Conservation (phyloP, 148 eudicot species). For the Rhododendron griersonianum region DNA sequence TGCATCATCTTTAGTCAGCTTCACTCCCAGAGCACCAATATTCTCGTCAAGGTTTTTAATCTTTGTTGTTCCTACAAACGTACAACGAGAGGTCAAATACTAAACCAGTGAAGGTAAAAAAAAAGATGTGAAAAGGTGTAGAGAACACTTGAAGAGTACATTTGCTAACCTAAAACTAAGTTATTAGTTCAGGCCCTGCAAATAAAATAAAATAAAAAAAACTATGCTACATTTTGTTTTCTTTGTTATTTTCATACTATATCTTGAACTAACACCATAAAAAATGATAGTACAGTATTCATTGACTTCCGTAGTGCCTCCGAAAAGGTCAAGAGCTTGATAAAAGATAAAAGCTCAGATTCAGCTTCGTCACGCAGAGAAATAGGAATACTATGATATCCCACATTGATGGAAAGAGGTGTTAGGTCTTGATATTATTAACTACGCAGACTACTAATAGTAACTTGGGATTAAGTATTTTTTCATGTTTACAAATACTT, state of each 20-base stretch:
- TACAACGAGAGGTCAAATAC: background rate
- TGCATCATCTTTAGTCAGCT: conserved; percentile 15
- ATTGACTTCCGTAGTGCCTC: too few species aligned
- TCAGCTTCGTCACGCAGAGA: background rate
- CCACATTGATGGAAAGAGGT: background rate
- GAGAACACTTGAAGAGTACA: background rate
- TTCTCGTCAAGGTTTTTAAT: conserved; percentile 19
- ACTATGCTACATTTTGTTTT: background rate
- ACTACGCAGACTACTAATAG: background rate
- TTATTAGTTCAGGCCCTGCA: background rate
- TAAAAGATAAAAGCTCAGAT: background rate
- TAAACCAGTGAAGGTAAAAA: background rate
- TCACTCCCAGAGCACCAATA: conserved; percentile 14
- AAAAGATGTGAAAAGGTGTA: background rate
- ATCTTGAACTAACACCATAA: too few species aligned
- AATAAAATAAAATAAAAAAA: too few species aligned
- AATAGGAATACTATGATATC: background rate
- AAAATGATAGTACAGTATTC: too few species aligned
- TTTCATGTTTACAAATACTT: background rate
- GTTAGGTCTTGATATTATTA: background rate
- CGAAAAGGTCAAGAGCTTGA: too few species aligned
- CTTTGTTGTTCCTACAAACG: conserved; percentile 19
- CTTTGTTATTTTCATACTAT: background rate
- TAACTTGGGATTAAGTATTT: background rate
- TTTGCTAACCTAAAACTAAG: background rate